These are phyloP conservation scores for Schizosaccharomyces japonicus DNA, from an alignment of 805 yeast genomes.

Conservation along the genomic window DNA sequence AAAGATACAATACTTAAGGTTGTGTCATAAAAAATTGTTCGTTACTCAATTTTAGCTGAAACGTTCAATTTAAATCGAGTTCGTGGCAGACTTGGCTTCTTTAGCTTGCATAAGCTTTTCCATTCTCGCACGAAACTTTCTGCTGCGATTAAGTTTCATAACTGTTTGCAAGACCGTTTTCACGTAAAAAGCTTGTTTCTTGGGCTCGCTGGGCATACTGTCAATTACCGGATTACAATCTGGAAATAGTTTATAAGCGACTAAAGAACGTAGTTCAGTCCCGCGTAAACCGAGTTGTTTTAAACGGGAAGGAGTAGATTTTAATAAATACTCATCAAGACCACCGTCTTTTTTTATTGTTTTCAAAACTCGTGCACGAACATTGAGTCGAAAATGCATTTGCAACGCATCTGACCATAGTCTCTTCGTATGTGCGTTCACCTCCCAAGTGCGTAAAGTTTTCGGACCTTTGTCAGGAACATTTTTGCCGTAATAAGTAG, in stretches of 20 bases:
- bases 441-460: constrained; percentile 50
- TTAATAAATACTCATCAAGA: constrained; percentile 48
- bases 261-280: not conserved
- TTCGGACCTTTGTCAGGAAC: constrained; percentile 58
- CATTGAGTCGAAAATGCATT: constrained; percentile 30
- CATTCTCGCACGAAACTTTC: not conserved
- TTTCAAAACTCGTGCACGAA: constrained; percentile 58
- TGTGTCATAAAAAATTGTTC: too few species aligned
- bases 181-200: not conserved
- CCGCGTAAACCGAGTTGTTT: not conserved
- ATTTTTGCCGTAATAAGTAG: constrained; percentile 44
- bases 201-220: not conserved
- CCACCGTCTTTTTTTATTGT: constrained; percentile 91
- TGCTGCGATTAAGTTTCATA: not conserved
- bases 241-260: not conserved
- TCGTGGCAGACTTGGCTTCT: not conserved
- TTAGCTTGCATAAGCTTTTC: not conserved
- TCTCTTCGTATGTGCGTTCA: constrained; percentile 51
- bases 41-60: too few species aligned
- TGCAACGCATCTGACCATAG: constrained; percentile 69
- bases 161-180: not conserved
- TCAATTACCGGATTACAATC: not conserved
- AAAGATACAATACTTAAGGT: too few species aligned
- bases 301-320: not conserved
- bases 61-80: too few species aligned